phyloP scores from a whole-genome alignment of 768 basidiomycete genomes.

The Tulasnella sp. region DNA sequence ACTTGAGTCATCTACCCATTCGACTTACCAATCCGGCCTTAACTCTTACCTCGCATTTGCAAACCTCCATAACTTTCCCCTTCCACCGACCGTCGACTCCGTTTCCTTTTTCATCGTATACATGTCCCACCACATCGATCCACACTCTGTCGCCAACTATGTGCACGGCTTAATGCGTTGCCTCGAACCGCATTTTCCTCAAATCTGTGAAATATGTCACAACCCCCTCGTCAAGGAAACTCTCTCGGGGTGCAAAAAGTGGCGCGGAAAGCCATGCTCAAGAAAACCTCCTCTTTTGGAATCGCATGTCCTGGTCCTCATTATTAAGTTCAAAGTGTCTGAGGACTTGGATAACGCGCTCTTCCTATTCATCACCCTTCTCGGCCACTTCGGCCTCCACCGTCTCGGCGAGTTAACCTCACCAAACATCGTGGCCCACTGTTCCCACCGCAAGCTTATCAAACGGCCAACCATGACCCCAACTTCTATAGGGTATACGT shows the following conservation, averaged over 20 bases:
- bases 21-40: slow-evolving; percentile 19
- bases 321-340: neutral
- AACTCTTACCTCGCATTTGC: slow-evolving; percentile 13
- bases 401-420: slow-evolving; percentile 24
- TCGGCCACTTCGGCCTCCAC: slow-evolving; percentile 21
- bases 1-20: slow-evolving; percentile 20
- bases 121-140: slow-evolving; percentile 8
- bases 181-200: slow-evolving; percentile 1
- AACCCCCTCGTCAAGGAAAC: neutral
- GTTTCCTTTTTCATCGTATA: slow-evolving; percentile 12
- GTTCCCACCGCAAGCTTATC: slow-evolving; percentile 9
- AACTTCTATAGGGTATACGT: neutral
- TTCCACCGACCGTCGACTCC: slow-evolving; percentile 9
- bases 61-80: slow-evolving; percentile 5
- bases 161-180: slow-evolving; percentile 6
- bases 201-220: neutral
- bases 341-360: slow-evolving; percentile 20
- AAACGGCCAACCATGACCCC: neutral
- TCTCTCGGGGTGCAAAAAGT: slow-evolving; percentile 8
- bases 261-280: neutral
- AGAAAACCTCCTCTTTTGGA: neutral
- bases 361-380: slow-evolving; percentile 21
- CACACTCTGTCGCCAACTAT: slow-evolving; percentile 5
- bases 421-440: slow-evolving; percentile 14
- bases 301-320: neutral